Evolutionary conservation across 768 basidiomycete genomes (phyloP).

Genomic region (Termitomyces sp.): DNA sequence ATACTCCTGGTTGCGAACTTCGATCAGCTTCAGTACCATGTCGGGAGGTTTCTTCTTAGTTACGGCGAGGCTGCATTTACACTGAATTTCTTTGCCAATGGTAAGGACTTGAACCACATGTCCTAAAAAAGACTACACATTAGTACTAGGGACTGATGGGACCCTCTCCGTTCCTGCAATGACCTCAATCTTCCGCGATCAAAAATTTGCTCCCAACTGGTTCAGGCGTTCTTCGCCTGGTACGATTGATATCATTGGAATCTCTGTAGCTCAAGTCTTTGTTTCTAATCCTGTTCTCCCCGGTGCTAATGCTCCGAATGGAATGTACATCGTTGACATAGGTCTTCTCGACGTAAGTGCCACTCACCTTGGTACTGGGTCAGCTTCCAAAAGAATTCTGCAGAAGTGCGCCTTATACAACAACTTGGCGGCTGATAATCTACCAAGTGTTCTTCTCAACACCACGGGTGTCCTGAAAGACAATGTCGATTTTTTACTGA

Average conservation of each 20-base stretch:
- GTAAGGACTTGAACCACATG: not conserved
- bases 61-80: constrained; percentile 13
- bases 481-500: constrained; percentile 11
- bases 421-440: constrained; percentile 6
- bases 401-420: constrained; percentile 5
- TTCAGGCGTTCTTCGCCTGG: constrained; percentile 4
- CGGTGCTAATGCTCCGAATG: constrained; percentile 8
- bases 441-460: constrained; percentile 11
- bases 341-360: constrained; percentile 1
- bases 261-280: not conserved
- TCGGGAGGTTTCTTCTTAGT: constrained; percentile 9
- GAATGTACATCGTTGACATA: constrained; percentile 6
- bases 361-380: too few relatives aligned
- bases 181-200: constrained; percentile 13
- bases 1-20: not conserved
- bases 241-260: not conserved
- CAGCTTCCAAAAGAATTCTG: not conserved
- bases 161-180: constrained; percentile 6
- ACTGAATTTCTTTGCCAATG: constrained; percentile 14
- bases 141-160: constrained; percentile 9
- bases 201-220: constrained; percentile 10
- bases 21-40: constrained; percentile 11
- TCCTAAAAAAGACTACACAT: not conserved
- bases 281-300: constrained; percentile 2
- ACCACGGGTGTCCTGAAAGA: constrained; percentile 11